Evolutionary conservation across 345 rosid genomes (phyloP), one percentile per base, ranked within the genome.

Genomic region (Euphorbia tirucalli): DNA sequence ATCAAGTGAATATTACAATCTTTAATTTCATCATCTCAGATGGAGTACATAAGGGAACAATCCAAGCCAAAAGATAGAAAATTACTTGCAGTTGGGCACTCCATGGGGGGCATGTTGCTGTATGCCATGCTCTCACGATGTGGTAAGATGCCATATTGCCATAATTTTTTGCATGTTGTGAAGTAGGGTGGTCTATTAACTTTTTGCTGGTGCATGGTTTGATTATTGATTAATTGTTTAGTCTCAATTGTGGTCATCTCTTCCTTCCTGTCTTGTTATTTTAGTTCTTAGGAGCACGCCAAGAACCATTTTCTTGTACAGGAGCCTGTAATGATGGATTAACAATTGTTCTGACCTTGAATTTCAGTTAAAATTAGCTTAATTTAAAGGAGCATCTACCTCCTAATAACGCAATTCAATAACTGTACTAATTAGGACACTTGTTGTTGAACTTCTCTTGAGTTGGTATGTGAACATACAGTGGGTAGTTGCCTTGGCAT

Each of bases 31-130:
- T 73, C 64, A 72, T 77, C 74, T n/a, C 74, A 93, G 98, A 88
- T 94, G 86, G 95, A 90, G 65, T 94, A 90, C 75, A 80, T 94
- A 80, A 85, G 84, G 84, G 65, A 61, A 56, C 78, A 79, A 69
- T 80, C 82, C 80, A 75, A 81, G 68, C 87, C 98, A 39, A 80
- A 83, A 71, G 97, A 94, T 73, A 89, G 89, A 21, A 92, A 85
- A 70, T 62, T 94, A 78, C 86, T 86, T 43, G 97, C 96, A 0
- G 69, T 94, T 78, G 98, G 98, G 77, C 98, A 92, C 79, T 94
- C 98, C 56, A 92, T 94, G 98, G 97, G 96, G 28, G 98, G 98
- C 37, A 94, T 92, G 71, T 78, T 94, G 86, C 84, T 94, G 57
- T 94, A 92, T 73, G 88, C 97, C 13, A 71, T 90, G 85, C 87